These are phyloP conservation scores for Marchantia polymorpha DNA, from an alignment of 225 moss, liverwort and hornwort genomes.

Conservation along the genomic window DNA sequence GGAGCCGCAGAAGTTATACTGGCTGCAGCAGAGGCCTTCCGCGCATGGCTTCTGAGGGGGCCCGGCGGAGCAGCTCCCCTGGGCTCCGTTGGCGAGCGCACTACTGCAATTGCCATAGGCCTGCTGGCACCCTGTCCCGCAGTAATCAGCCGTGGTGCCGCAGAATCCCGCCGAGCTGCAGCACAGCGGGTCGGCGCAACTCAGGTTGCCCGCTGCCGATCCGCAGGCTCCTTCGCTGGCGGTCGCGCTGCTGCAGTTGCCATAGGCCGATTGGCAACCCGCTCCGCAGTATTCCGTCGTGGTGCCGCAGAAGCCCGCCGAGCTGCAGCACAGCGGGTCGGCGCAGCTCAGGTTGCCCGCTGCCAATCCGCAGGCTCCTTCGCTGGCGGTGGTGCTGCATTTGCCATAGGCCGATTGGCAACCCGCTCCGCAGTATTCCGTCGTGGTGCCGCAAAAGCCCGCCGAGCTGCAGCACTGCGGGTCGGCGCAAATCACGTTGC, in stretches of 20 bases:
- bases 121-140: constrained; percentile 7
- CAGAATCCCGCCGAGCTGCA: constrained; percentile 11
- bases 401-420: constrained; percentile 2
- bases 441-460: background rate
- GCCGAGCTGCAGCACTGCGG: constrained; percentile 11
- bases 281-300: background rate
- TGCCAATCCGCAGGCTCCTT: background rate
- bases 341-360: background rate
- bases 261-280: constrained; percentile 5
- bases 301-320: background rate
- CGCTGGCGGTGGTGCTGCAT: background rate
- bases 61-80: too few species aligned
- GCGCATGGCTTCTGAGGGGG: too few species aligned
- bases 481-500: background rate
- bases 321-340: constrained; percentile 14
- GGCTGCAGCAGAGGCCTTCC: background rate
- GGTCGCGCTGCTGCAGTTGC: background rate
- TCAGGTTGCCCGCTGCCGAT: background rate
- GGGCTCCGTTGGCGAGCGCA: too few species aligned
- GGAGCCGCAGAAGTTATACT: background rate
- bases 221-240: too few species aligned
- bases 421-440: constrained; percentile 2
- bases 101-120: background rate
- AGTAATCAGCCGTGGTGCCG: background rate
- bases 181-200: background rate